Base-by-base conservation (phyloP, 1,284 basidiomycete genomes). In the Trichosporon ovoides region DNA sequence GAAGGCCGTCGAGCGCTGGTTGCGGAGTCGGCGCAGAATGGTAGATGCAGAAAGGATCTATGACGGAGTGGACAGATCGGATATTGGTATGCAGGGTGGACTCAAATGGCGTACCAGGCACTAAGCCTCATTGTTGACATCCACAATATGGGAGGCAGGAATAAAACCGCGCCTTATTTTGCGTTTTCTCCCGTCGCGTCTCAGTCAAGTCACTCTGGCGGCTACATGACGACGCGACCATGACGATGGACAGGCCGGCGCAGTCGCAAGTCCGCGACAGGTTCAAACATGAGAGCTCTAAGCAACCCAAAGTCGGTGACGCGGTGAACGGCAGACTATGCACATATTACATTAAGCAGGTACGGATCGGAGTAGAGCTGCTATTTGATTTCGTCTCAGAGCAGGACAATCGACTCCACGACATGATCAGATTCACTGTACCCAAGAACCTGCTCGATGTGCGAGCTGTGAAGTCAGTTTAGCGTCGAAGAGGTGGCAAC, bases 371-470 rank as follows among this genome's bases (percentile, higher is more conserved):
- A 24, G 43, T 13, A 28, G 22, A 16, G n/a, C n/a, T 48, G 28
- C 43, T 28, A 6, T 18, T 48, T 48, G n/a, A 7, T 4, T 4
- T 4, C 22, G 31, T 36, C 18, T 40, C 56, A 69, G 35, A 74
- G 63, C 10, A 76, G 68, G 11, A 69, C 72, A 66, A 95, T 87
- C 67, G 91, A 89, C 69, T 98, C 95, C 4, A 96, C 94, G 36
- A 98, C 90, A 78, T 98, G 92, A 71, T 97, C 93, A 35, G 91
- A 91, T 72, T 98, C 95, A 18, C 89, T 89, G 75, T 97, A 97
- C 0, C 92, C 95, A 38, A 98, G 78, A 10, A 92, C 72, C 62
- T 87, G 84, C 14, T 86, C 80, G 43, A 98, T 87, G 59, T 89
- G 83, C 0, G 90, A 87, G 68, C 94, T 95, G 70, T 33, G 59